Conservation (phyloP, 257 asterid species). For the Solanum pinnatisectum region DNA sequence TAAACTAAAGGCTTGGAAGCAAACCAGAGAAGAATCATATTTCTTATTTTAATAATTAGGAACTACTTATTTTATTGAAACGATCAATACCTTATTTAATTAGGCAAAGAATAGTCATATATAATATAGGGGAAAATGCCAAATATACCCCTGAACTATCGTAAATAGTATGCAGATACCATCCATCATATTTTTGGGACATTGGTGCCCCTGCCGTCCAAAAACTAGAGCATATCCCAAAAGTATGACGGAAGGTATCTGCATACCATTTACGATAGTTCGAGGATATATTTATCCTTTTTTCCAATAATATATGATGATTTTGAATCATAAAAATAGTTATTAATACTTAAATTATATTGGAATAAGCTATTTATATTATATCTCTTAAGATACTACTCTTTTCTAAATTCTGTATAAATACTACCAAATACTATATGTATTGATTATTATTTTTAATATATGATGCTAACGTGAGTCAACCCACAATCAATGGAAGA, state of each 20-base stretch:
- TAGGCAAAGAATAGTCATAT: not conserved
- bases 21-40: not conserved
- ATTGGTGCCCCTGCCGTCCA: too few species aligned
- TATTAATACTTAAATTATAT: not conserved
- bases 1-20: not conserved
- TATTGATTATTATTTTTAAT: not conserved
- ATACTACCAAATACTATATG: not conserved
- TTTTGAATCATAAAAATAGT: not conserved
- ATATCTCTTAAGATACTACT: not conserved
- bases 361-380: not conserved
- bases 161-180: too few species aligned
- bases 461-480: not conserved
- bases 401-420: not conserved
- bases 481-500: not conserved
- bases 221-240: too few species aligned
- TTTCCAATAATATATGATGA: not conserved
- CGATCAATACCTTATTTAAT: not conserved
- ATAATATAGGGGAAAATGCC: too few species aligned
- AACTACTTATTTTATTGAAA: not conserved
- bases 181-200: too few species aligned
- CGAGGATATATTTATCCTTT: too few species aligned
- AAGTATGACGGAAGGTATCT: too few species aligned
- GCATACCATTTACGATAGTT: too few species aligned
- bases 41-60: not conserved
- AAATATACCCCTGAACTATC: too few species aligned